A percentile compares a stretch with the other conserved stretches of the same genome.
Conservation (phyloP, 1,284 basidiomycete genomes). For the Ceratobasidium papillatum region DNA sequence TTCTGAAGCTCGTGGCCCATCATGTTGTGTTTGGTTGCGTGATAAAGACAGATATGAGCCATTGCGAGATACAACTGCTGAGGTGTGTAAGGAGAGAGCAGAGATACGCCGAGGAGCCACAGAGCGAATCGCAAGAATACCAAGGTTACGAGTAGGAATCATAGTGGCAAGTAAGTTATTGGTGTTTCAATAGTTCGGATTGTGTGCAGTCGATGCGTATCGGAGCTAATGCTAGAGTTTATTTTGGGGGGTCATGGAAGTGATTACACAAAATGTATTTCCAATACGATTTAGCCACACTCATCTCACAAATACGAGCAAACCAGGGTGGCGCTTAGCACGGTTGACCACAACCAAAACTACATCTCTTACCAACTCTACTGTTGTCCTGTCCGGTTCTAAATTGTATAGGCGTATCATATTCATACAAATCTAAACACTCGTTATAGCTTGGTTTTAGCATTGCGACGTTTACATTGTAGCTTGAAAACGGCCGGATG, state of each 20-base stretch:
- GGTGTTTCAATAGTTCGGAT: background rate
- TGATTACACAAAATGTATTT: conserved; percentile 8
- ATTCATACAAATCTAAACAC: too few species aligned
- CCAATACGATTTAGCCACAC: background rate
- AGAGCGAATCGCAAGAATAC: conserved; percentile 29
- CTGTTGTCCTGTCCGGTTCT: too few species aligned
- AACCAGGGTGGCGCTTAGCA: background rate
- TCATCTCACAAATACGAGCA: background rate
- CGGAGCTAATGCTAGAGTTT: too few species aligned
- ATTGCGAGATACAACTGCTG: background rate
- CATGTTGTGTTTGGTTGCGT: background rate
- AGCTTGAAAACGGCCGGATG: too few species aligned
- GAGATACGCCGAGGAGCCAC: background rate
- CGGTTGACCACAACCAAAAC: background rate
- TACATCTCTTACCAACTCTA: too few species aligned
- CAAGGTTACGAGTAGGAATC: conserved; percentile 23
- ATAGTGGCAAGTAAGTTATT: background rate
- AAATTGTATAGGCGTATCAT: too few species aligned
- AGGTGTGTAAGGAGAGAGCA: conserved; percentile 9
- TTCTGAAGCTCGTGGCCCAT: background rate
- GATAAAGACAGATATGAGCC: too few species aligned
- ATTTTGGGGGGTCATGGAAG: background rate
- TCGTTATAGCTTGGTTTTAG: too few species aligned
- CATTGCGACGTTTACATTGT: too few species aligned
- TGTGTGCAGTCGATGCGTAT: too few species aligned